Conservation (phyloP, 805 yeast species). For the Nakazawaea anatomiae region DNA sequence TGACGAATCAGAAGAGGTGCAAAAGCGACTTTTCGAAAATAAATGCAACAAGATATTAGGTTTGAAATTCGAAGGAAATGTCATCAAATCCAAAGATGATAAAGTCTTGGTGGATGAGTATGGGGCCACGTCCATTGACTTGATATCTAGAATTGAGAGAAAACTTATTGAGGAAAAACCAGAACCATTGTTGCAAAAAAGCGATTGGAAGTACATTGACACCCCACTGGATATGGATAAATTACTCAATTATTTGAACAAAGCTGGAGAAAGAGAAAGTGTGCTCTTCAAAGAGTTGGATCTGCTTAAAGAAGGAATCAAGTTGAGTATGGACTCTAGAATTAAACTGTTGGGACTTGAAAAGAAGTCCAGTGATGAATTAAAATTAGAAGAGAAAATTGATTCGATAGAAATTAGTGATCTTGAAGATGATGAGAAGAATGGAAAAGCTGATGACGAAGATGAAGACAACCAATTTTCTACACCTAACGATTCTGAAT, state of each 20-base stretch:
- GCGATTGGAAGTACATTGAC: slow-evolving; percentile 72
- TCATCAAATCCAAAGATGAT: slow-evolving; percentile 17
- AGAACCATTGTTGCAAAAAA: slow-evolving; percentile 42
- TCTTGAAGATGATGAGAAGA: slow-evolving; percentile 20
- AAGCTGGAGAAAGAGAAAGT: slow-evolving; percentile 71
- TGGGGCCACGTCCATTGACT: slow-evolving; percentile 24
- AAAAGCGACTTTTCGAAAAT: not conserved
- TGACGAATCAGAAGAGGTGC: not conserved
- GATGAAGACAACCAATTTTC: slow-evolving; percentile 9
- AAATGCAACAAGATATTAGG: slow-evolving; percentile 21
- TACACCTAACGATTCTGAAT: slow-evolving; percentile 17
- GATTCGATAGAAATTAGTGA: slow-evolving; percentile 29
- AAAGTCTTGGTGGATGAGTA: slow-evolving; percentile 26
- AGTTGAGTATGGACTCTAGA: slow-evolving; percentile 52
- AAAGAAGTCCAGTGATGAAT: slow-evolving; percentile 34
- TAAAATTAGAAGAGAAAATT: slow-evolving; percentile 32
- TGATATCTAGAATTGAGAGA: slow-evolving; percentile 32
- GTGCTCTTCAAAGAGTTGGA: slow-evolving; percentile 56
- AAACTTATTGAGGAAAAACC: slow-evolving; percentile 66
- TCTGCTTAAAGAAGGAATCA: slow-evolving; percentile 45
- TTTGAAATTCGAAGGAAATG: slow-evolving; percentile 22
- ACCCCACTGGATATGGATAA: slow-evolving; percentile 47
- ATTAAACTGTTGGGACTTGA: slow-evolving; percentile 45
- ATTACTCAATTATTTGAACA: slow-evolving; percentile 62
- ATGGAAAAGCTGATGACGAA: slow-evolving; percentile 16